phyloP scores from a whole-genome alignment of 352 stramenopile genomes.

The Phytophthora palmivora region DNA sequence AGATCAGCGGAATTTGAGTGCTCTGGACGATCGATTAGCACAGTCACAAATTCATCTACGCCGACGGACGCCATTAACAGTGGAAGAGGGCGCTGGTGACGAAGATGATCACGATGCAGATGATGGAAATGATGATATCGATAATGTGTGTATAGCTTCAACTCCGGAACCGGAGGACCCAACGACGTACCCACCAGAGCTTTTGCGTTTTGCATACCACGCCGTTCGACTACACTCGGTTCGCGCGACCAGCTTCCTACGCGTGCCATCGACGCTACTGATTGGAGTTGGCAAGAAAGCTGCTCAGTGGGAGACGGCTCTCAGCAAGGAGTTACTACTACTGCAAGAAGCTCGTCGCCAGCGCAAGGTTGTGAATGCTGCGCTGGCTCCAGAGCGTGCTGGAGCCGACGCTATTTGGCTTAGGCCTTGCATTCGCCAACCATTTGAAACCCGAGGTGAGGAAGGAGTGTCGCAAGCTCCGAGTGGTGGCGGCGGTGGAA shows the following conservation, averaged over 20 bases:
- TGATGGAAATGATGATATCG: constrained; percentile 13
- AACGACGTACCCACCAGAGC: constrained; percentile 40
- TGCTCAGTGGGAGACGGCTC: constrained; percentile 46
- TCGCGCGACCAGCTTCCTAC: constrained; percentile 68
- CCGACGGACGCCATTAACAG: constrained; percentile 5
- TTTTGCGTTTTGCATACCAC: constrained; percentile 66
- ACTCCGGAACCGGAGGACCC: constrained; percentile 12
- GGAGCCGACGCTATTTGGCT: constrained; percentile 42
- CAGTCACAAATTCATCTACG: constrained; percentile 31
- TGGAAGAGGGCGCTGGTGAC: constrained; percentile 4
- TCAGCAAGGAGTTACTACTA: constrained; percentile 63
- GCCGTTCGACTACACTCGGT: constrained; percentile 59
- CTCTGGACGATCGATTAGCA: constrained; percentile 40
- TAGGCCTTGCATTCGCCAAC: constrained; percentile 33
- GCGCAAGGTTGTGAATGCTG: constrained; percentile 36
- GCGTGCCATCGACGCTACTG: constrained; percentile 50
- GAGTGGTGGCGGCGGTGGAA: constrained; percentile 30
- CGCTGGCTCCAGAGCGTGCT: constrained; percentile 34
- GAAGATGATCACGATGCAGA: constrained; percentile 27
- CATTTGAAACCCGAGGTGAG: constrained; percentile 30
- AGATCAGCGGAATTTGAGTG: constrained; percentile 38
- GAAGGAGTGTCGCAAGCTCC: constrained; percentile 16
- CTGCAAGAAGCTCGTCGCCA: constrained; percentile 62
- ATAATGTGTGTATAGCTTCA: constrained; percentile 14
- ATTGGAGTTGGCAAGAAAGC: constrained; percentile 27